Evolutionary conservation across 495 filamentous ascomycete genomes (phyloP).

Genomic region (Trichoderma gamsii): DNA sequence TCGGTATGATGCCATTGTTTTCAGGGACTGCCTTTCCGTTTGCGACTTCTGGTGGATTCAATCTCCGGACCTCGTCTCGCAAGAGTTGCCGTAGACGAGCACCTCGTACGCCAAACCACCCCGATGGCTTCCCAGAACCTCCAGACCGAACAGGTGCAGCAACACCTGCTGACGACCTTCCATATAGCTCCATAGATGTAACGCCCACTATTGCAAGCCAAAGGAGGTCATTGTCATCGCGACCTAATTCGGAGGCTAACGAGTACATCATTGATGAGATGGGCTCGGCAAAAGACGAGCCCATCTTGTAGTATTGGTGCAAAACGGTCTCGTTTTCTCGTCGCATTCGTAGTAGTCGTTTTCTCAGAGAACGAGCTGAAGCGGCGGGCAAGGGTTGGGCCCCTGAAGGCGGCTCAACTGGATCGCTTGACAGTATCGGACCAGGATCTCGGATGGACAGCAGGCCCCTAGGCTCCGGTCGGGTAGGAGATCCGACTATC

Average conservation of each 20-base stretch:
- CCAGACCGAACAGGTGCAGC: conserved; percentile 57
- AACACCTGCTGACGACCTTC: conserved; percentile 73
- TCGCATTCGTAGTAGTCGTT: conserved; percentile 65
- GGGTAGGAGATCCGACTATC: conserved; percentile 44
- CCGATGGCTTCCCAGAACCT: conserved; percentile 49
- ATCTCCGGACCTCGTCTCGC: conserved; percentile 86
- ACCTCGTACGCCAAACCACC: conserved; percentile 78
- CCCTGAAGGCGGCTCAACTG: conserved; percentile 44
- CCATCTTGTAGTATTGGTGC: conserved; percentile 73
- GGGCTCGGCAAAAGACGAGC: conserved; percentile 88
- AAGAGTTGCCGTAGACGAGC: conserved; percentile 78
- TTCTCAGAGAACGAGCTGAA: conserved; percentile 63
- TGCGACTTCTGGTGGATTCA: conserved; percentile 75
- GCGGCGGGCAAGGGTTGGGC: conserved; percentile 56
- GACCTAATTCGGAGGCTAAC: conserved; percentile 86
- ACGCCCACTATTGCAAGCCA: conserved; percentile 94
- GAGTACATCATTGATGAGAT: conserved; percentile 92
- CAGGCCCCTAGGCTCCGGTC: conserved; percentile 45
- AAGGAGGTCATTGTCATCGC: conserved; percentile 92
- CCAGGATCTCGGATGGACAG: conserved; percentile 40
- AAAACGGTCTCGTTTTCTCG: conserved; percentile 68
- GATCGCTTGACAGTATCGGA: conserved; percentile 34
- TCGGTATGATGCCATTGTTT: conserved; percentile 72
- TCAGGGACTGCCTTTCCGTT: conserved; percentile 45
- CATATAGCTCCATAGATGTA: conserved; percentile 84